These are phyloP conservation scores for Fraxinus angustifolia DNA, from an alignment of 305 asterid genomes.

Conservation along the genomic window DNA sequence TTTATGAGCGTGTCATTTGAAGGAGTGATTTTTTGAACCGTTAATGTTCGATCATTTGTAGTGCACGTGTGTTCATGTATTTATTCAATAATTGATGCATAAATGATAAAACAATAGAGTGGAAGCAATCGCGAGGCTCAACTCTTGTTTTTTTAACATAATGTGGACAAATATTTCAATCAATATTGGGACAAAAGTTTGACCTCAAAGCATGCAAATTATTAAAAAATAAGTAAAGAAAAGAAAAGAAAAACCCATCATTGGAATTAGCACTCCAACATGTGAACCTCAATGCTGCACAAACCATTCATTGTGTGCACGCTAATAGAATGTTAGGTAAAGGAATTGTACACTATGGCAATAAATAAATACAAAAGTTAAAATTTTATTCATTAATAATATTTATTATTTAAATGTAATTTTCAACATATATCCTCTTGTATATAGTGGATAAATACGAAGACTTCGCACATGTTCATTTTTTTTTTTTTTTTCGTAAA, in stretches of 20 bases:
- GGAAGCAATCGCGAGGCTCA: constrained; percentile 32
- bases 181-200: not conserved
- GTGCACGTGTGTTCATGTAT: constrained; percentile 49
- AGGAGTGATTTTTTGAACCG: too few relatives aligned
- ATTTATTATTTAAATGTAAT: not conserved
- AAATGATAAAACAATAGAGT: constrained; percentile 31
- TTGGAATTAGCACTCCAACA: not conserved
- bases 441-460: not conserved
- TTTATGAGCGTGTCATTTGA: not conserved
- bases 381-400: too few relatives aligned
- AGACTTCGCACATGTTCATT: not conserved
- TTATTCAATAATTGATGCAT: constrained; percentile 43
- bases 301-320: not conserved
- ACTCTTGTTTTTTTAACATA: constrained; percentile 24
- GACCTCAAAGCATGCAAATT: not conserved
- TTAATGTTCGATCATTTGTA: not conserved
- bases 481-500: too few relatives aligned
- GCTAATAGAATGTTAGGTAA: not conserved
- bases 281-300: not conserved
- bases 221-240: not conserved
- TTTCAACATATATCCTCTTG: not conserved
- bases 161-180: constrained; percentile 1
- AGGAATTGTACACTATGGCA: not conserved
- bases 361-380: too few relatives aligned
- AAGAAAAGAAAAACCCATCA: not conserved